Conservation (phyloP, 2,329 filamentous ascomycete genomes). For the Aspergillus persii region DNA sequence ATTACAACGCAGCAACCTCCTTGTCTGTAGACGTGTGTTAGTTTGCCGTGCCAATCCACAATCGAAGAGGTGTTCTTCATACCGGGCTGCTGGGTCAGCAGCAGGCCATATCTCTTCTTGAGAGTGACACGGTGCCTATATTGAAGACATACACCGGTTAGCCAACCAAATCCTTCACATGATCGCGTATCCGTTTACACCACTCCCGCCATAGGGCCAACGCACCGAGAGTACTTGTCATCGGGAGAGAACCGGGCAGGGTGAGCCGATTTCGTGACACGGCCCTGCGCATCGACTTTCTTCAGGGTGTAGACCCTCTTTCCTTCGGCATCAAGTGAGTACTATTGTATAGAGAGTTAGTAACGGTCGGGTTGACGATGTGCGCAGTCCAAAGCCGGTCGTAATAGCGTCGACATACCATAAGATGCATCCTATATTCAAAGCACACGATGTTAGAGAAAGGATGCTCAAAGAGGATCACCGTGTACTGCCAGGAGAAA, state of each 20-base stretch:
- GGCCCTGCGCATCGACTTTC: slow-evolving; percentile 66
- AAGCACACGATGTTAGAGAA: neutral
- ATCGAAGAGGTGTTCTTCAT: slow-evolving; percentile 20
- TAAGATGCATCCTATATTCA: slow-evolving; percentile 40
- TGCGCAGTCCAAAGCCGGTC: slow-evolving; percentile 4
- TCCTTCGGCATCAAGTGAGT: slow-evolving; percentile 74
- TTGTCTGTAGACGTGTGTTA: slow-evolving; percentile 23
- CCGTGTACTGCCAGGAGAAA: neutral
- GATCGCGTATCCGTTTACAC: neutral
- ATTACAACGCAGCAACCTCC: slow-evolving; percentile 33
- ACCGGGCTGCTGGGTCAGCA: slow-evolving; percentile 74
- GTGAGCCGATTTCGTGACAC: slow-evolving; percentile 94
- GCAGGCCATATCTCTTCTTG: slow-evolving; percentile 87
- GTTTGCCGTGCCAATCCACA: neutral
- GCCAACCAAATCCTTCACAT: slow-evolving; percentile 4
- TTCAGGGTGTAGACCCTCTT: slow-evolving; percentile 94
- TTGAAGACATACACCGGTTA: neutral
- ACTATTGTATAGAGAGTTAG: slow-evolving; percentile 7
- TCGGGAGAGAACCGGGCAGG: slow-evolving; percentile 96
- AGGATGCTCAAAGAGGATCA: slow-evolving; percentile 1
- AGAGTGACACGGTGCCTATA: slow-evolving; percentile 83
- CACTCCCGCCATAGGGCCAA: neutral
- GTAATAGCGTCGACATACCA: slow-evolving; percentile 30
- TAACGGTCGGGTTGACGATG: slow-evolving; percentile 1
- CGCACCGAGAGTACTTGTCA: slow-evolving; percentile 87